phyloP scores from a whole-genome alignment of 176 grass and related monocot genomes.

The Eremochloa ophiuroides region DNA sequence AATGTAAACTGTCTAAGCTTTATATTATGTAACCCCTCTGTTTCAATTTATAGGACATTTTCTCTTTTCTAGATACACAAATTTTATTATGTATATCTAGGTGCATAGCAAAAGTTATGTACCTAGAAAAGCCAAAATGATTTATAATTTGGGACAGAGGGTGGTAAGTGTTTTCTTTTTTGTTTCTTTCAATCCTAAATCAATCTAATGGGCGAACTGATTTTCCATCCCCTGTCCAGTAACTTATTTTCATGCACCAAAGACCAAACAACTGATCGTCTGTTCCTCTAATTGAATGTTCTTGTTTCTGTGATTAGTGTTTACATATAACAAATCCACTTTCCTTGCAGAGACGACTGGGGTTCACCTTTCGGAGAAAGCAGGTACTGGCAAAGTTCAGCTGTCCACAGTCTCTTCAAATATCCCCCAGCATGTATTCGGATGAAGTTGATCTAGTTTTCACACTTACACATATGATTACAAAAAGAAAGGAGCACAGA shows the following conservation, averaged over 20 bases:
- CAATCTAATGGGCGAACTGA: slow-evolving; percentile 11
- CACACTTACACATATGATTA: slow-evolving; percentile 1
- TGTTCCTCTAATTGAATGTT: slow-evolving; percentile 2
- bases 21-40: not conserved
- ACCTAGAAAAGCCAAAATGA: not conserved
- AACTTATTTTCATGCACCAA: not conserved
- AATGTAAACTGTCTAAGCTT: slow-evolving; percentile 19
- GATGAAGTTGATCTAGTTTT: slow-evolving; percentile 11
- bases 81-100: not conserved
- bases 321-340: not conserved
- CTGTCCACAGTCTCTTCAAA: not conserved
- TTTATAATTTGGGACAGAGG: not conserved
- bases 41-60: not conserved
- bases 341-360: slow-evolving; percentile 40
- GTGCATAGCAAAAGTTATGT: not conserved
- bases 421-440: slow-evolving; percentile 5
- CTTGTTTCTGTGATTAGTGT: not conserved
- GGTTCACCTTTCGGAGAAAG: slow-evolving; percentile 30
- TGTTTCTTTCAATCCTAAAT: not conserved
- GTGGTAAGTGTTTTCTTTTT: not conserved
- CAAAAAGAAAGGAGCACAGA: not conserved
- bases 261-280: not conserved
- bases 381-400: slow-evolving; percentile 25
- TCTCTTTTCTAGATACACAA: not conserved
- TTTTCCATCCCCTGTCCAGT: not conserved